phyloP scores from a whole-genome alignment of 306 rosid species.

The Inga oerstediana region DNA sequence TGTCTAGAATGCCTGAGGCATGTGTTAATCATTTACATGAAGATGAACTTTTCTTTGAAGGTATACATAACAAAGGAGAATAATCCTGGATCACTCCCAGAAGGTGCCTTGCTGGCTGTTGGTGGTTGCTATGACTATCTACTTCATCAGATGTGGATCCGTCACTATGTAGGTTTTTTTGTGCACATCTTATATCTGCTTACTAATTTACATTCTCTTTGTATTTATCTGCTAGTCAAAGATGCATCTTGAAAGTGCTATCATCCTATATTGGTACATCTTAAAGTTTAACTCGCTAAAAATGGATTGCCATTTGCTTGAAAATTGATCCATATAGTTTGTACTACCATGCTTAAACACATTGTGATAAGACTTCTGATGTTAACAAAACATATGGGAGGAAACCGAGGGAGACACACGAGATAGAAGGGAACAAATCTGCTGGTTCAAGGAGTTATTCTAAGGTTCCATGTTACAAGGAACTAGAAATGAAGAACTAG shows the following conservation, averaged over 20 bases:
- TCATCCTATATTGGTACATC: constrained; percentile 20
- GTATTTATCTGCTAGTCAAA: constrained; percentile 19
- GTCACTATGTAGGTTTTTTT: constrained; percentile 61
- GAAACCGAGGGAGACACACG: background rate
- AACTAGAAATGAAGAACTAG: background rate
- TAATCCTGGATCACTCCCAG: constrained; percentile 66
- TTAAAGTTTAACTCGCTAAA: background rate
- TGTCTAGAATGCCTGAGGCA: constrained; percentile 18
- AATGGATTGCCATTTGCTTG: background rate
- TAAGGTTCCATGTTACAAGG: background rate
- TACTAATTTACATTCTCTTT: constrained; percentile 14
- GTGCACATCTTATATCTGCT: constrained; percentile 20
- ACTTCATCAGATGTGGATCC: constrained; percentile 76
- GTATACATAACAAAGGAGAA: constrained; percentile 83
- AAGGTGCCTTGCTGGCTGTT: constrained; percentile 81
- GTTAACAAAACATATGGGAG: background rate
- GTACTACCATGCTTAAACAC: constrained; percentile 29
- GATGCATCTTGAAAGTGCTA: constrained; percentile 26
- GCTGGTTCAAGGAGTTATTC: background rate
- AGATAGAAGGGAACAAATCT: background rate
- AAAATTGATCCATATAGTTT: constrained; percentile 14
- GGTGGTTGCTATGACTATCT: constrained; percentile 91
- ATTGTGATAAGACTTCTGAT: background rate
- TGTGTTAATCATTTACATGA: constrained; percentile 30
- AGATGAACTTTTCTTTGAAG: constrained; percentile 51